phyloP scores from a whole-genome alignment of 345 rosid genomes.

The Laguncularia racemosa region DNA sequence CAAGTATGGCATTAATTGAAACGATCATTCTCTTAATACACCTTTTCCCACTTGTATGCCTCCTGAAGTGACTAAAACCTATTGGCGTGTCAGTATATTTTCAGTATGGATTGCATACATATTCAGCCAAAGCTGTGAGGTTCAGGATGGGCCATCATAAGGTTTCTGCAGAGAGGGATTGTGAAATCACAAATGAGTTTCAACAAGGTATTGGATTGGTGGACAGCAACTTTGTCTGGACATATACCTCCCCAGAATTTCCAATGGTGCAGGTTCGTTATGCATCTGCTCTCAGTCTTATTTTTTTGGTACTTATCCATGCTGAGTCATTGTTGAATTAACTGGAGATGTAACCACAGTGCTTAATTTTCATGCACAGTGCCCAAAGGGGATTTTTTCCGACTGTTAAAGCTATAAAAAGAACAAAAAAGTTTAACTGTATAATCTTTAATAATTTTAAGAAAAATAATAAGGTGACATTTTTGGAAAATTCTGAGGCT shows the following conservation, averaged over 20 bases:
- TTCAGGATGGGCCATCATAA: conserved; percentile 27
- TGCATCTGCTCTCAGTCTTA: not conserved
- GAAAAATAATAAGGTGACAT: no score
- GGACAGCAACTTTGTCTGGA: conserved; percentile 24
- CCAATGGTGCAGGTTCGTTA: conserved; percentile 29
- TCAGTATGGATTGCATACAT: conserved; percentile 29
- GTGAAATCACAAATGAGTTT: conserved; percentile 1
- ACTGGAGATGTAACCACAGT: no score
- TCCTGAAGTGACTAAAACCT: conserved; percentile 10
- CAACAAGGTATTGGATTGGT: conserved; percentile 1
- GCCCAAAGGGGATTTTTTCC: no score
- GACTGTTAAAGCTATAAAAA: no score
- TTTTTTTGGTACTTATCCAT: no score
- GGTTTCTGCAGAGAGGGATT: conserved; percentile 4
- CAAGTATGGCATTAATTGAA: no score
- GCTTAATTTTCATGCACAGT: no score
- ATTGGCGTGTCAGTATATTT: conserved; percentile 24
- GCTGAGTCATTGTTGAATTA: no score
- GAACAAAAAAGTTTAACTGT: no score
- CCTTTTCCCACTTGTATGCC: not conserved
- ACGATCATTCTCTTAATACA: not conserved
- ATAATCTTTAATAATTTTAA: no score
- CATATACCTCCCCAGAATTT: conserved; percentile 32
- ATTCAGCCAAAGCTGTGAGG: conserved; percentile 28
- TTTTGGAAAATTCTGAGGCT: no score